Percentiles rank a stretch among this genome's conserved stretches.
Conservation (phyloP, 306 rosid genomes). For the Inga oerstediana region DNA sequence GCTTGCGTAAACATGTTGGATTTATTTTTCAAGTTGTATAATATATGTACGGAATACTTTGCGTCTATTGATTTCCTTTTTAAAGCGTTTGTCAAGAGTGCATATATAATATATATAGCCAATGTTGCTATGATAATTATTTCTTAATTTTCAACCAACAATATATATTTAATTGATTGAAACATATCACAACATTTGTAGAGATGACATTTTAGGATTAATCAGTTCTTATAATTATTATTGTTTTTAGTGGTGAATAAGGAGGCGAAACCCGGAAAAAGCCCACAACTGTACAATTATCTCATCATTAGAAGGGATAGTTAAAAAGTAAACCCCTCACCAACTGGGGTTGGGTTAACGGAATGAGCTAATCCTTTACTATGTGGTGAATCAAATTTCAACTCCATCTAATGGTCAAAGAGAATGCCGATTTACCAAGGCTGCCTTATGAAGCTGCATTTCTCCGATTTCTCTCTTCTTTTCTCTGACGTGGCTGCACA, state of each 20-base stretch:
- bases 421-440: no score
- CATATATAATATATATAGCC: neutral
- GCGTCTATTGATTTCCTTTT: neutral
- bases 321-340: no score
- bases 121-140: neutral
- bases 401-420: no score
- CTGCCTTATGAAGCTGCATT: no score
- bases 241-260: neutral
- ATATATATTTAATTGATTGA: neutral
- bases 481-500: no score
- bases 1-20: conserved; percentile 1
- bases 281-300: no score
- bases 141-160: neutral
- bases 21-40: neutral
- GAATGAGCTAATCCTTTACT: no score
- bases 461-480: no score
- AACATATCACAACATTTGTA: neutral
- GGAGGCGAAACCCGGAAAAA: neutral
- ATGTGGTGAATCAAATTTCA: no score
- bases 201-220: neutral
- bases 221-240: neutral
- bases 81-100: neutral
- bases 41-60: neutral
- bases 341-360: no score
- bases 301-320: no score